These are phyloP conservation scores for Stagonosporopsis rhizophila DNA, from an alignment of 2,329 filamentous ascomycete genomes.

Conservation along the genomic window DNA sequence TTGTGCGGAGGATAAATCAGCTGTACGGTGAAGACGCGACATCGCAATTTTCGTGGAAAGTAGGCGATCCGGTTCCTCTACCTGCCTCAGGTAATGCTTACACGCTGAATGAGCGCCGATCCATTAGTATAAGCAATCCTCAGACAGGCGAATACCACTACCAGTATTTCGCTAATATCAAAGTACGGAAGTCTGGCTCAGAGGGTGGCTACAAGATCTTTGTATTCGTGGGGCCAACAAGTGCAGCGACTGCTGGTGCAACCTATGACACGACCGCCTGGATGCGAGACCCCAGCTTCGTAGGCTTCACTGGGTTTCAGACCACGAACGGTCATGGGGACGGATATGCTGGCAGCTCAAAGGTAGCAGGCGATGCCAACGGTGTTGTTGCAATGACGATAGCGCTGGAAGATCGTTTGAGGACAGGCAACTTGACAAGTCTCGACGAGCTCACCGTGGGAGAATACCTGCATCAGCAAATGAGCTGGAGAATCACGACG, in stretches of 20 bases:
- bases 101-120: conserved; percentile 14
- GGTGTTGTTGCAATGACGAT: conserved; percentile 56
- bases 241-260: conserved; percentile 56
- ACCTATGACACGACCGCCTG: conserved; percentile 58
- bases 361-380: conserved; percentile 24
- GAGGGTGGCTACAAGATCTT: conserved; percentile 69
- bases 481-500: conserved; percentile 36
- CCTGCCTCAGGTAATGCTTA: conserved; percentile 1
- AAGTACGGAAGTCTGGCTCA: conserved; percentile 66
- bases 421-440: conserved; percentile 41
- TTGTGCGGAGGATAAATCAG: conserved; percentile 64
- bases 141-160: conserved; percentile 18
- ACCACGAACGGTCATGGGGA: conserved; percentile 31
- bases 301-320: conserved; percentile 65
- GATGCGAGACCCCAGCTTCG: conserved; percentile 61
- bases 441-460: conserved; percentile 31
- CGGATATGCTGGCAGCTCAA: conserved; percentile 7
- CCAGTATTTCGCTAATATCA: conserved; percentile 73
- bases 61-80: conserved; percentile 2
- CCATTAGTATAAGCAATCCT: conserved; percentile 5
- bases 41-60: conserved; percentile 17
- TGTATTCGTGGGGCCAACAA: conserved; percentile 67
- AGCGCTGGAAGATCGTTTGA: conserved; percentile 47
- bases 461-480: conserved; percentile 29
- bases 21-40: conserved; percentile 62